These are phyloP conservation scores for Zygoascus sp. DNA, from an alignment of 1,139 yeast species.

Conservation along the genomic window DNA sequence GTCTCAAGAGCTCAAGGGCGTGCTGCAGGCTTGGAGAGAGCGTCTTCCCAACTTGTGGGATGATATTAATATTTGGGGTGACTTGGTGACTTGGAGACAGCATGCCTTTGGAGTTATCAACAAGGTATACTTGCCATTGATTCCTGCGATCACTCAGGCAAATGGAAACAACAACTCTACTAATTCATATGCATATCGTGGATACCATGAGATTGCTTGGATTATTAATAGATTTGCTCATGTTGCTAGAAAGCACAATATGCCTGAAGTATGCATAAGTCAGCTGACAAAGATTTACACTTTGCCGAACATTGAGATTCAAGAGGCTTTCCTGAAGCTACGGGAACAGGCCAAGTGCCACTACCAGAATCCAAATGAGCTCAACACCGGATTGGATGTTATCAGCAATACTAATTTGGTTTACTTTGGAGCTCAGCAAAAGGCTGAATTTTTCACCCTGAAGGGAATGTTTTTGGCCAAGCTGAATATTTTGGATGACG, in stretches of 20 bases:
- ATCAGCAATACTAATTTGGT: slow-evolving; percentile 94
- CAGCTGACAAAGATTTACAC: slow-evolving; percentile 93
- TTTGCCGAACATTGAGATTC: slow-evolving; percentile 94
- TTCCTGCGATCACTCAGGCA: slow-evolving; percentile 77
- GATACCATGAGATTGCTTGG: slow-evolving; percentile 99
- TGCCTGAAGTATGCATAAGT: slow-evolving; percentile 94
- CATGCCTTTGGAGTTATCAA: slow-evolving; percentile 97
- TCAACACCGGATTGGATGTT: slow-evolving; percentile 92
- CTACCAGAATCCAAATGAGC: slow-evolving; percentile 80
- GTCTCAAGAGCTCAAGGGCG: slow-evolving; percentile 90
- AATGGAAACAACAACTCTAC: slow-evolving; percentile 57
- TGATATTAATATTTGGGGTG: slow-evolving; percentile 97
- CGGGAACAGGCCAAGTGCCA: slow-evolving; percentile 98
- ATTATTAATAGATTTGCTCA: slow-evolving; percentile 97
- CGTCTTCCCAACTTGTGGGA: slow-evolving; percentile 96
- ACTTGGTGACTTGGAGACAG: slow-evolving; percentile 95
- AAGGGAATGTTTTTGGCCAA: slow-evolving; percentile 98
- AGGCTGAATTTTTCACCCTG: slow-evolving; percentile 93
- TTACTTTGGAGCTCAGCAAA: slow-evolving; percentile 94
- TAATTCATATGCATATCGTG: slow-evolving; percentile 91
- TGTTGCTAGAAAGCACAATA: slow-evolving; percentile 92
- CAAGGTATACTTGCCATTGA: slow-evolving; percentile 87
- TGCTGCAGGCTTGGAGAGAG: slow-evolving; percentile 96
- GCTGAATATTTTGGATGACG: slow-evolving; percentile 84
- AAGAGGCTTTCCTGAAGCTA: slow-evolving; percentile 91